A percentile compares a stretch with the other conserved stretches of the same genome.
These are phyloP conservation scores for Acrodontium crateriforme DNA, from an alignment of 2,329 filamentous ascomycete species.

Conservation along the genomic window DNA sequence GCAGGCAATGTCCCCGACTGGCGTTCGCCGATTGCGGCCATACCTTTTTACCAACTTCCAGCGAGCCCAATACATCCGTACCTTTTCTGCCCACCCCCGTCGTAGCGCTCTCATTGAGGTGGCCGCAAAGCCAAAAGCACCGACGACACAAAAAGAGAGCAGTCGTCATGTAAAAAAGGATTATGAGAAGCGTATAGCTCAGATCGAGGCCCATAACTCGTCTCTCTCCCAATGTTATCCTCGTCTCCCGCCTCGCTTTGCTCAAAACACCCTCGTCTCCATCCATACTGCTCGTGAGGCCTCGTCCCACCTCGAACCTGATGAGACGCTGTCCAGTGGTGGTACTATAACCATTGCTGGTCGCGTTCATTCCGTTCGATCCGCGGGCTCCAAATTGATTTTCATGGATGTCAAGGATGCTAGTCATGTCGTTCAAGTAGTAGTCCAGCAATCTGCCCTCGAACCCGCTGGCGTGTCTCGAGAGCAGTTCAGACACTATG, in stretches of 20 bases:
- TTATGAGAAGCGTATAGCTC: slow-evolving; percentile 38
- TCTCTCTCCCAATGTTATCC: slow-evolving; percentile 44
- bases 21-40: slow-evolving; percentile 38
- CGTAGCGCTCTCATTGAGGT: no score
- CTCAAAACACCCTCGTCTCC: slow-evolving; percentile 10
- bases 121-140: not conserved
- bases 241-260: slow-evolving; percentile 22
- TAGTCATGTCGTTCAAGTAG: slow-evolving; percentile 57
- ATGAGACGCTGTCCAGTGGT: slow-evolving; percentile 2
- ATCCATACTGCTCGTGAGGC: slow-evolving; percentile 10
- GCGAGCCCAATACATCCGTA: slow-evolving; percentile 6
- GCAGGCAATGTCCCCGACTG: slow-evolving; percentile 27
- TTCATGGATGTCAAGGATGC: slow-evolving; percentile 69
- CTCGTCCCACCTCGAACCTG: slow-evolving; percentile 18
- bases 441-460: slow-evolving; percentile 45
- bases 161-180: slow-evolving; percentile 24
- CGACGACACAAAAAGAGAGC: not conserved
- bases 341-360: slow-evolving; percentile 34
- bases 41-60: slow-evolving; percentile 34
- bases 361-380: slow-evolving; percentile 59
- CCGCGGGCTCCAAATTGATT: slow-evolving; percentile 61
- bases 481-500: slow-evolving; percentile 44
- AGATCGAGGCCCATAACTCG: slow-evolving; percentile 37
- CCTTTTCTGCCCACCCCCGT: slow-evolving; percentile 35
- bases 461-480: slow-evolving; percentile 23